These are phyloP conservation scores for Aspergillus sp. DNA, from an alignment of 2,329 filamentous ascomycete species.

Conservation along the genomic window DNA sequence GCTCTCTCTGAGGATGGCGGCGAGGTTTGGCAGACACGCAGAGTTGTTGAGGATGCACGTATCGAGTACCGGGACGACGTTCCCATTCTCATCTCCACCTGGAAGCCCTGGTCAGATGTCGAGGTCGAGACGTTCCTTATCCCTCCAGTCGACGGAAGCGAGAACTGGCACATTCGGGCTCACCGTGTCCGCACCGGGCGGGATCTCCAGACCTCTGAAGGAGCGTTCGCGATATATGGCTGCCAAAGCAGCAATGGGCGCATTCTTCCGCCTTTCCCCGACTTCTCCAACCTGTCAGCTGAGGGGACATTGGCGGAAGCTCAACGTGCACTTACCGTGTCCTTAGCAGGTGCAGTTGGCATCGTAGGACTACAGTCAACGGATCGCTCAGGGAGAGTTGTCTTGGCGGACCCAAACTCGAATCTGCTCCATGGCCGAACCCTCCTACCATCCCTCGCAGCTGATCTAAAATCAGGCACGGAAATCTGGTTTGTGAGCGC, in stretches of 20 bases:
- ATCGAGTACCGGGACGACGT: slow-evolving; percentile 60
- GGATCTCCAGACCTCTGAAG: slow-evolving; percentile 72
- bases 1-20: slow-evolving; percentile 77
- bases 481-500: slow-evolving; percentile 70
- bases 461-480: slow-evolving; percentile 62
- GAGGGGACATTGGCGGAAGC: slow-evolving; percentile 49
- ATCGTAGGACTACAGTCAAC: slow-evolving; percentile 50
- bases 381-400: slow-evolving; percentile 63
- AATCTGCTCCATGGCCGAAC: slow-evolving; percentile 75
- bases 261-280: slow-evolving; percentile 49
- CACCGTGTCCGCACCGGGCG: slow-evolving; percentile 51
- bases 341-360: slow-evolving; percentile 56
- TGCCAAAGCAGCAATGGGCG: slow-evolving; percentile 64
- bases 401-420: slow-evolving; percentile 78
- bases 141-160: slow-evolving; percentile 36
- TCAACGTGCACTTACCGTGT: slow-evolving; percentile 48
- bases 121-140: slow-evolving; percentile 43
- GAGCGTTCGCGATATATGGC: slow-evolving; percentile 71
- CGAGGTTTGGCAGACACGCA: slow-evolving; percentile 78
- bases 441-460: slow-evolving; percentile 70
- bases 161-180: slow-evolving; percentile 47
- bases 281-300: slow-evolving; percentile 34
- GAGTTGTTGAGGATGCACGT: slow-evolving; percentile 66
- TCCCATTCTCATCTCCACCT: slow-evolving; percentile 69
- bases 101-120: slow-evolving; percentile 70